Conservation (phyloP, 2,329 filamentous ascomycete genomes). For the Hypoxylon sp. region DNA sequence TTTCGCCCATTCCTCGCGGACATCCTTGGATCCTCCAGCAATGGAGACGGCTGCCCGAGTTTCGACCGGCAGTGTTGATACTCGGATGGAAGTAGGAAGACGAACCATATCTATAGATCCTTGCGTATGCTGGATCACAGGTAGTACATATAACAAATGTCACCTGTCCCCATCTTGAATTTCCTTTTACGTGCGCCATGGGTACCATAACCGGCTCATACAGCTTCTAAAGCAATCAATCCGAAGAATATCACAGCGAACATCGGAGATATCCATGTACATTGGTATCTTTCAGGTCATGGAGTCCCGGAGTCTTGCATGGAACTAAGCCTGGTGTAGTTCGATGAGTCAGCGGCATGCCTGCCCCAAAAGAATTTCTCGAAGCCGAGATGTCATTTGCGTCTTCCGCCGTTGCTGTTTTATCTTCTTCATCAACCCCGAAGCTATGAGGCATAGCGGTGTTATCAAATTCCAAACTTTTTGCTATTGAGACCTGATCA, state of each 20-base stretch:
- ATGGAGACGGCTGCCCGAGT: slow-evolving; percentile 40
- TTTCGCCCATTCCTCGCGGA: slow-evolving; percentile 22
- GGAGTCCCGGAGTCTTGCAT: neutral
- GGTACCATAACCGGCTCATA: neutral
- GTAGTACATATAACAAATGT: too few relatives aligned
- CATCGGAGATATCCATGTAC: neutral
- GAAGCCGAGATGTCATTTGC: neutral
- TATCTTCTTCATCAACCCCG: too few relatives aligned
- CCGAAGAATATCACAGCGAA: too few relatives aligned
- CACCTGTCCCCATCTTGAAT: neutral
- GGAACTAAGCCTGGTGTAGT: neutral
- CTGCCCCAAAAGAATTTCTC: too few relatives aligned
- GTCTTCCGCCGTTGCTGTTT: too few relatives aligned
- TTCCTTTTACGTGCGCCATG: neutral
- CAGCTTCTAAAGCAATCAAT: too few relatives aligned
- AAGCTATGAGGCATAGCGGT: too few relatives aligned
- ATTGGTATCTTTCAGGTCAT: neutral
- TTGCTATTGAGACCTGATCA: too few relatives aligned
- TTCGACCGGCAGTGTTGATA: slow-evolving; percentile 39
- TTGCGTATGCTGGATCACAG: too few relatives aligned
- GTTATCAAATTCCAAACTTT: too few relatives aligned
- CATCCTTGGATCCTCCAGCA: slow-evolving; percentile 40
- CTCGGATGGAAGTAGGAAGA: slow-evolving; percentile 38
- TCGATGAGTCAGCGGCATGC: neutral
- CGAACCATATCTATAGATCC: neutral